phyloP scores from a whole-genome alignment of 2,329 filamentous ascomycete species.

The Neobulgaria alba region DNA sequence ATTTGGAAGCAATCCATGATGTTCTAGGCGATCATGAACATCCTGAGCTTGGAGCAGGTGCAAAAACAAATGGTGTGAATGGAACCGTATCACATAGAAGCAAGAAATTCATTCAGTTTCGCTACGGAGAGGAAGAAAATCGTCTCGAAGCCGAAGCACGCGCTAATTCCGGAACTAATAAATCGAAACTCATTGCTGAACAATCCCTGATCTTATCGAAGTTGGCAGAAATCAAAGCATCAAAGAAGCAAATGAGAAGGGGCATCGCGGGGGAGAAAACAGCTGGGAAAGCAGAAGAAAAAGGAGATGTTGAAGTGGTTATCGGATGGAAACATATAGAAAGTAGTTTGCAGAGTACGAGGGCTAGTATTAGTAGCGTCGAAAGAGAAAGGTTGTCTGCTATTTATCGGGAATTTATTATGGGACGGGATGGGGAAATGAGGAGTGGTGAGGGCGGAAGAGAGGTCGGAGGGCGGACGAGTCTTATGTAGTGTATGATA shows the following conservation, averaged over 20 bases:
- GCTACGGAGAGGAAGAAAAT: conserved; percentile 58
- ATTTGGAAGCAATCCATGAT: conserved; percentile 94
- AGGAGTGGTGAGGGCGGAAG: conserved; percentile 83
- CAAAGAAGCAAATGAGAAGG: conserved; percentile 40
- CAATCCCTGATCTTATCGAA: conserved; percentile 74
- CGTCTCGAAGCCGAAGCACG: conserved; percentile 33
- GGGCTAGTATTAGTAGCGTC: conserved; percentile 72
- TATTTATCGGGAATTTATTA: conserved; percentile 91
- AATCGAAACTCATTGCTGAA: conserved; percentile 56
- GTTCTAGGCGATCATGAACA: conserved; percentile 59
- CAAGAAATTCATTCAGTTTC: conserved; percentile 71
- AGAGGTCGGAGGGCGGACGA: conserved; percentile 86
- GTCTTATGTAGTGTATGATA: conserved; percentile 57
- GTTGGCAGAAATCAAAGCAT: conserved; percentile 67
- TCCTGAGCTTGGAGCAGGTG: conserved; percentile 25
- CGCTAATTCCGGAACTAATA: conserved; percentile 38
- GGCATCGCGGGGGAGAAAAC: background rate
- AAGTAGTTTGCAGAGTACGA: conserved; percentile 66
- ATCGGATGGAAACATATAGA: conserved; percentile 79
- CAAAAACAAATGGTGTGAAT: conserved; percentile 22
- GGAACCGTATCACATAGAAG: conserved; percentile 22
- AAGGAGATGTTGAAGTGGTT: conserved; percentile 57
- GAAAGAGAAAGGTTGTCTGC: conserved; percentile 66
- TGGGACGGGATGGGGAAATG: conserved; percentile 90
- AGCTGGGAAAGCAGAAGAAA: conserved; percentile 30